Conservation (phyloP, 2,329 filamentous ascomycete genomes). For the Epichloe bromicola region DNA sequence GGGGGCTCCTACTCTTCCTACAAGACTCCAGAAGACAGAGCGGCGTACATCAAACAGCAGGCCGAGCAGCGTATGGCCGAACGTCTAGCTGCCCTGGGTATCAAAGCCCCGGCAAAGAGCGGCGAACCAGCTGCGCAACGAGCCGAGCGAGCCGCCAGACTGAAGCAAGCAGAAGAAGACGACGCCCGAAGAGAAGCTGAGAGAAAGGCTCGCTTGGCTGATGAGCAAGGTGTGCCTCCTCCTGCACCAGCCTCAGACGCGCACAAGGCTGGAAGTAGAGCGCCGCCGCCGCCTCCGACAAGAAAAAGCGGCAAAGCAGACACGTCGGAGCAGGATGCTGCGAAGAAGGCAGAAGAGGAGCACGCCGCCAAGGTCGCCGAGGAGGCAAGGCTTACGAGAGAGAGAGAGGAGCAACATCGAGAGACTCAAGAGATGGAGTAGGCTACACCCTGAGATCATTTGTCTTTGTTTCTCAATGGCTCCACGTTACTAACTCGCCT, state of each 20-base stretch:
- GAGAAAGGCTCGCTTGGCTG: conserved; percentile 67
- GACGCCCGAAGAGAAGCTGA: conserved; percentile 81
- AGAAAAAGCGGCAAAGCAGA: conserved; percentile 56
- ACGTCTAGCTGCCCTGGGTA: conserved; percentile 80
- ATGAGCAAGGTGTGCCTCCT: conserved; percentile 55
- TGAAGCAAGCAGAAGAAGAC: conserved; percentile 86
- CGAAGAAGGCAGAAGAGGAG: conserved; percentile 46
- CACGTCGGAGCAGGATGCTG: conserved; percentile 37
- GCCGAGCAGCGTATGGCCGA: conserved; percentile 96
- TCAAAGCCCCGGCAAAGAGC: conserved; percentile 68
- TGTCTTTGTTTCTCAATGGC: background rate
- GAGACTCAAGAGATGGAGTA: conserved; percentile 73
- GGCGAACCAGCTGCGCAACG: conserved; percentile 74
- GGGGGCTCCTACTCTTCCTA: conserved; percentile 68
- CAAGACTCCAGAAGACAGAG: conserved; percentile 83
- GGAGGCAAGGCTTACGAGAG: conserved; percentile 51
- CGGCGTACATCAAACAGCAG: conserved; percentile 93
- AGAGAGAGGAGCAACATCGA: conserved; percentile 58
- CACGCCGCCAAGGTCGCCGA: conserved; percentile 46
- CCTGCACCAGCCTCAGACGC: conserved; percentile 41
- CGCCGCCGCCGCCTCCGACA: conserved; percentile 67
- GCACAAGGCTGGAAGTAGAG: conserved; percentile 39
- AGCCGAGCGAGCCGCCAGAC: conserved; percentile 73
- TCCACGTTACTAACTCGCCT: conserved; percentile 13
- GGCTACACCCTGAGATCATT: conserved; percentile 27